Percentiles rank a stretch among this genome's conserved stretches.
Evolutionary conservation across 768 basidiomycete genomes (phyloP).

Genomic region (Podaxis mareebaensis): DNA sequence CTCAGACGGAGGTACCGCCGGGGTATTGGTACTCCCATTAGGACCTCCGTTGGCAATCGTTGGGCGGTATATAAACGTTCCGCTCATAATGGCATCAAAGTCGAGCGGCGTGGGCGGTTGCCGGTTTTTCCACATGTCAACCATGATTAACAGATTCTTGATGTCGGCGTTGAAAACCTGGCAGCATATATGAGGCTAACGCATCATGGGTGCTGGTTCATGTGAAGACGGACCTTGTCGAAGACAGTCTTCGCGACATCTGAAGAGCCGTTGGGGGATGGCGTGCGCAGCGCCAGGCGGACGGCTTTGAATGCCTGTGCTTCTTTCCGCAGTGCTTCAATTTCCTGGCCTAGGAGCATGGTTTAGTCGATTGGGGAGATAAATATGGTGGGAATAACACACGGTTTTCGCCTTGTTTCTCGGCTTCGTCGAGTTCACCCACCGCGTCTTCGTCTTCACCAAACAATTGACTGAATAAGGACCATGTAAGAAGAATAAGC

Average conservation of each 20-base stretch:
- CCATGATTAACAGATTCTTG: slow-evolving; percentile 85
- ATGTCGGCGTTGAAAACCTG: slow-evolving; percentile 92
- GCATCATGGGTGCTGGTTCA: background rate
- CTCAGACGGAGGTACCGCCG: slow-evolving; percentile 1
- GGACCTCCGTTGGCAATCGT: slow-evolving; percentile 28
- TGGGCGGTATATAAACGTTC: slow-evolving; percentile 50
- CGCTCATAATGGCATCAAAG: slow-evolving; percentile 72
- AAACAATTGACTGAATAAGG: slow-evolving; percentile 74
- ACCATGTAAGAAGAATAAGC: slow-evolving; percentile 11
- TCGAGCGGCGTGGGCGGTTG: slow-evolving; percentile 85
- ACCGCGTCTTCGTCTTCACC: slow-evolving; percentile 88
- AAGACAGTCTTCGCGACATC: slow-evolving; percentile 74
- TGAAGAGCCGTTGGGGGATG: slow-evolving; percentile 22
- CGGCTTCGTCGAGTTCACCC: slow-evolving; percentile 87
- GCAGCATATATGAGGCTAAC: background rate
- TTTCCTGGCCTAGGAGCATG: slow-evolving; percentile 71
- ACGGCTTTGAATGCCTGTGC: slow-evolving; percentile 86
- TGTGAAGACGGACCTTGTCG: slow-evolving; percentile 62
- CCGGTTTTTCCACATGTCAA: slow-evolving; percentile 95
- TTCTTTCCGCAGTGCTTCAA: slow-evolving; percentile 86
- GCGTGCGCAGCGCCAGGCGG: slow-evolving; percentile 47
- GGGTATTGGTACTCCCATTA: slow-evolving; percentile 22
- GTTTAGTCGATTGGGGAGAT: slow-evolving; percentile 3
- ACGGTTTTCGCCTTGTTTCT: slow-evolving; percentile 94
- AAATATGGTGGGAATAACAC: slow-evolving; percentile 18